A percentile compares a stretch with the other conserved stretches of the same genome.
phyloP scores from a whole-genome alignment of 257 asterid genomes.

The Linaria vulgaris region DNA sequence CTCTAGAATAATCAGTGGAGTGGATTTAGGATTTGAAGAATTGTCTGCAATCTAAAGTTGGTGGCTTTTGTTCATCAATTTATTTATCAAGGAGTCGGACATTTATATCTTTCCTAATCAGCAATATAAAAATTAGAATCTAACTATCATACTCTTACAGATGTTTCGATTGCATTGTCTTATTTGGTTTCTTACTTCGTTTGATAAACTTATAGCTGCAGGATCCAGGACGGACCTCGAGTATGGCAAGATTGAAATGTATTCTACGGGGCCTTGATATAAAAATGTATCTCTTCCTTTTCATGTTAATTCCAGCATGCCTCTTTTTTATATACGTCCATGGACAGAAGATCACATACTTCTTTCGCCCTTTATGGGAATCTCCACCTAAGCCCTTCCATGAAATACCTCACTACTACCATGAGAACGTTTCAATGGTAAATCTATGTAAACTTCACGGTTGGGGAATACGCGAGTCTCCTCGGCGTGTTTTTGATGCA shows the following conservation, averaged over 20 bases:
- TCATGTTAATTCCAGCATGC: conserved; percentile 56
- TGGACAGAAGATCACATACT: conserved; percentile 81
- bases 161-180: background rate
- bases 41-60: conserved; percentile 1
- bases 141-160: background rate
- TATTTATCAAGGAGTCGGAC: background rate
- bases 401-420: conserved; percentile 78
- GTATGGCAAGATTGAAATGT: conserved; percentile 66
- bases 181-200: background rate
- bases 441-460: conserved; percentile 78
- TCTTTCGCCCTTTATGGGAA: conserved; percentile 78
- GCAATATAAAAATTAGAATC: background rate
- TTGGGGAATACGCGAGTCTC: conserved; percentile 75
- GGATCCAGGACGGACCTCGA: conserved; percentile 48
- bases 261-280: conserved; percentile 60
- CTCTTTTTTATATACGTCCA: conserved; percentile 56
- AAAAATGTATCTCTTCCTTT: conserved; percentile 50
- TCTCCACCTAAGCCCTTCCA: conserved; percentile 75
- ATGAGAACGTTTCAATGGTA: conserved; percentile 75
- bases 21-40: background rate
- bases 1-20: background rate
- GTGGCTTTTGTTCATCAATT: background rate
- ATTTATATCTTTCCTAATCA: background rate
- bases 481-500: conserved; percentile 84
- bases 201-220: conserved; percentile 33